Evolutionary conservation across 169 alveolate genomes (phyloP), one percentile per base, ranked within the genome.

Genomic region (Cryptosporidium sp.): DNA sequence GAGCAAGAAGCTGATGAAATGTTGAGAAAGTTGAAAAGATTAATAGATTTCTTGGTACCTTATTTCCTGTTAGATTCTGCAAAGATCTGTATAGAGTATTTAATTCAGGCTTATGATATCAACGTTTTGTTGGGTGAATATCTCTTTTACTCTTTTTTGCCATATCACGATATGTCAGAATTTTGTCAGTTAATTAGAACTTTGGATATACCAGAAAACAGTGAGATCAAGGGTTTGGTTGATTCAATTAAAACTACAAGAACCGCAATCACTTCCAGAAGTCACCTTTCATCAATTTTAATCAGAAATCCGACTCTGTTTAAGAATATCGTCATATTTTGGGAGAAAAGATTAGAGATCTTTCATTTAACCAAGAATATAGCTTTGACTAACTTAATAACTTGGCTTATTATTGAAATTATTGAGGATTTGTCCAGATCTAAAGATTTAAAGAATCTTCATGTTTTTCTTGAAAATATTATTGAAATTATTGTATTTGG

Each of bases 101-200:
- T 80, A 50, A 80, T 80, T 14, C 89, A 80, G 35, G 75, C 74
- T 33, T 80, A 80, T 41, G 89, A 80, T 45, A 62, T 80, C 48
- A 69, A 80, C 45, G 52, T 80, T n/a, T 80, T 62, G 43, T 52
- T 80, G 65, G 69, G 89, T 7, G 89, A 80, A 26, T 80, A 80
- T 62, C 55, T 80, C 12, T 80, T 80, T 65, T 80, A 43, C 52
- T 80, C 89, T 39, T 80, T 80, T 45, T 69, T 80, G 6, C 89
- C 89, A 9, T 80, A 80, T 33, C 89, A 80, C 29, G 89, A 80
- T 45, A 80, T 65, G 73, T 69, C 68, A 3, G 73, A 62, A 39
- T 80, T 80, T 80, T 29, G 55, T 8, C 51, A 31, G 37, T 33
- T 80, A 35, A 73, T 80, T 61, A 33, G 43, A 29, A 62, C 45